A percentile compares a stretch with the other conserved stretches of the same genome.
Conservation (phyloP, 2,329 filamentous ascomycete genomes). For the Fusarium sp. region DNA sequence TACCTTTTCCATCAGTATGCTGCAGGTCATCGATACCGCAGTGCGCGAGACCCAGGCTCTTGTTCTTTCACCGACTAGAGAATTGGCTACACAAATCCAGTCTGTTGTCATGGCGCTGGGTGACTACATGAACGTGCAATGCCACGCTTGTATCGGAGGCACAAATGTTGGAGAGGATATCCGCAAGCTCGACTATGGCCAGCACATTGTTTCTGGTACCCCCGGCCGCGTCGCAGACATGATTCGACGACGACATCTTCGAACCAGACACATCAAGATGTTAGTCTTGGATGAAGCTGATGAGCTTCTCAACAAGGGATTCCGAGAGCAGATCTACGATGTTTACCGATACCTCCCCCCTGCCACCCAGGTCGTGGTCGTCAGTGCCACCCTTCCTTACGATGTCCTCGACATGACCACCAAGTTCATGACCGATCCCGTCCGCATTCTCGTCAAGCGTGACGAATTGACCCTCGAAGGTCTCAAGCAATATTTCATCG, state of each 20-base stretch:
- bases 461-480: conserved; percentile 98
- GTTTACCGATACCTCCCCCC: conserved; percentile 97
- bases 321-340: conserved; percentile 98
- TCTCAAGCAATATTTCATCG: conserved; percentile 98
- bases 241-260: conserved; percentile 67
- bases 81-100: conserved; percentile 97
- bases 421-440: conserved; percentile 99
- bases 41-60: conserved; percentile 94
- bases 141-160: conserved; percentile 97
- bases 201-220: conserved; percentile 96
- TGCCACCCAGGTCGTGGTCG: conserved; percentile 97
- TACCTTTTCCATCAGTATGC: conserved; percentile 95
- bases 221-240: conserved; percentile 87
- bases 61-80: conserved; percentile 93
- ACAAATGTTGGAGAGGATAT: conserved; percentile 99
- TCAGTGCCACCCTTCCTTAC: conserved; percentile 95
- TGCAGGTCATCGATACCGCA: conserved; percentile 94
- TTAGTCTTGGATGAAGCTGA: conserved; percentile 71
- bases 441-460: conserved; percentile 97
- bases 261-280: conserved; percentile 73
- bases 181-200: conserved; percentile 94
- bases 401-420: conserved; percentile 99
- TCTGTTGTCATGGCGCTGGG: conserved; percentile 99
- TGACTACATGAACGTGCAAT: conserved; percentile 99
- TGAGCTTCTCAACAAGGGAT: conserved; percentile 86